A percentile compares a stretch with the other conserved stretches of the same genome.
Evolutionary conservation across 2,329 filamentous ascomycete genomes (phyloP).

Genomic region (Diplodia mutila): DNA sequence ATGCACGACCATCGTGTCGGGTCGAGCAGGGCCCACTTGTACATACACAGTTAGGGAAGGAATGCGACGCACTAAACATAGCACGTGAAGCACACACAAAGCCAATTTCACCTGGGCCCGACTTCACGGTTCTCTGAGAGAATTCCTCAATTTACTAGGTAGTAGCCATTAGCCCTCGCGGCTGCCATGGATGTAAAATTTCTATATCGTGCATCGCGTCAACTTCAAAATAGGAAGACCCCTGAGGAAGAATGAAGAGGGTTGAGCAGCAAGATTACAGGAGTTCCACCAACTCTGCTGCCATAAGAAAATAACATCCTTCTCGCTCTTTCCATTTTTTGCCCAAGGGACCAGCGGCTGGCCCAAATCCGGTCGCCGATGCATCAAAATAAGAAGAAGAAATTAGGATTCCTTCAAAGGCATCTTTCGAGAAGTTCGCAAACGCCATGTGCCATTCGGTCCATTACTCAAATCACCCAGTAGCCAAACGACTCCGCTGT

Average conservation of each 20-base stretch:
- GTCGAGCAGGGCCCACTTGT: not conserved
- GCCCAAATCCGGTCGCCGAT: not conserved
- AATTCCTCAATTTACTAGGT: not conserved
- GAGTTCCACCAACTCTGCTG: not conserved
- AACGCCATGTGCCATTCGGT: constrained; percentile 2
- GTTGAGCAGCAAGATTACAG: not conserved
- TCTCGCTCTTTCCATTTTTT: not conserved
- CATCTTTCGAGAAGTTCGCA: not conserved
- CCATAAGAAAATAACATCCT: not conserved
- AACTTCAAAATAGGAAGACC: constrained; percentile 4
- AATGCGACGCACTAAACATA: too few relatives aligned
- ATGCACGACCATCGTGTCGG: not conserved
- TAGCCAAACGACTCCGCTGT: constrained; percentile 1
- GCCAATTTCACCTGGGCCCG: too few relatives aligned
- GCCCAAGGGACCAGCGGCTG: not conserved
- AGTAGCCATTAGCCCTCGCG: not conserved
- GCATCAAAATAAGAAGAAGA: not conserved
- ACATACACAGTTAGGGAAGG: not conserved
- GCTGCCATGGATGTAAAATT: not conserved
- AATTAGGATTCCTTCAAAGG: not conserved
- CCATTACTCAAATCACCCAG: constrained; percentile 11
- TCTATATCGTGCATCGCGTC: constrained; percentile 7
- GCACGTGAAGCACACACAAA: too few relatives aligned
- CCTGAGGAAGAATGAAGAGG: not conserved
- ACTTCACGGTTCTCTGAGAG: not conserved